These are phyloP conservation scores for Termitomyces heimii DNA, from an alignment of 768 basidiomycete species.

Conservation along the genomic window DNA sequence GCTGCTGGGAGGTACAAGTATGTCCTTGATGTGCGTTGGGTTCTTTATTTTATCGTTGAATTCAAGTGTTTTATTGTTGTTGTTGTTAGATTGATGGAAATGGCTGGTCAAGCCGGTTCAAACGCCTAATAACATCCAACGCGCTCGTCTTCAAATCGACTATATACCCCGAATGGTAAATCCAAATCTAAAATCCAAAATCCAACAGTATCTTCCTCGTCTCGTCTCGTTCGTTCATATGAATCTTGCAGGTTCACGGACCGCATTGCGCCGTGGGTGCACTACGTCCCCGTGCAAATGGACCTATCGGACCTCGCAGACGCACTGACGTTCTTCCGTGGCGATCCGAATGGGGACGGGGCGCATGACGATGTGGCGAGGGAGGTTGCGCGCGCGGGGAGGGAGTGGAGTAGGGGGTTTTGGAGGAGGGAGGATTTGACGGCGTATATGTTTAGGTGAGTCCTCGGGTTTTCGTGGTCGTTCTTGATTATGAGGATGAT, in stretches of 20 bases:
- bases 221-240: no score
- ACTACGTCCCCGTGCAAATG: slow-evolving; percentile 64
- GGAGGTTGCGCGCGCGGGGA: slow-evolving; percentile 51
- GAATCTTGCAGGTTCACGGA: slow-evolving; percentile 43
- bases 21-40: slow-evolving; percentile 43
- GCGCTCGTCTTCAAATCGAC: slow-evolving; percentile 60
- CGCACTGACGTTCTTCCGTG: slow-evolving; percentile 65
- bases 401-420: slow-evolving; percentile 48
- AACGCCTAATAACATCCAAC: slow-evolving; percentile 52
- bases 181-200: no score
- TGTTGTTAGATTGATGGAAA: slow-evolving; percentile 46
- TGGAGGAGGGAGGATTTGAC: slow-evolving; percentile 60
- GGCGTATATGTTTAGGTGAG: slow-evolving; percentile 52
- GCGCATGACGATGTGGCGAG: slow-evolving; percentile 54
- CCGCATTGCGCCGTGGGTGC: slow-evolving; percentile 58
- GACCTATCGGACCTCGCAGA: slow-evolving; percentile 67
- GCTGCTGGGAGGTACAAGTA: slow-evolving; percentile 53
- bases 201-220: no score
- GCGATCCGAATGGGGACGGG: slow-evolving; percentile 42
- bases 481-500: no score
- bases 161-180: slow-evolving; percentile 62
- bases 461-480: neutral
- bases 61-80: no score
- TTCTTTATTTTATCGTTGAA: slow-evolving; percentile 1
- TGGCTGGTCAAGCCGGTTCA: slow-evolving; percentile 62